Evolutionary conservation across 139 green algal species (phyloP).

Genomic region (Pleodorina starrii): DNA sequence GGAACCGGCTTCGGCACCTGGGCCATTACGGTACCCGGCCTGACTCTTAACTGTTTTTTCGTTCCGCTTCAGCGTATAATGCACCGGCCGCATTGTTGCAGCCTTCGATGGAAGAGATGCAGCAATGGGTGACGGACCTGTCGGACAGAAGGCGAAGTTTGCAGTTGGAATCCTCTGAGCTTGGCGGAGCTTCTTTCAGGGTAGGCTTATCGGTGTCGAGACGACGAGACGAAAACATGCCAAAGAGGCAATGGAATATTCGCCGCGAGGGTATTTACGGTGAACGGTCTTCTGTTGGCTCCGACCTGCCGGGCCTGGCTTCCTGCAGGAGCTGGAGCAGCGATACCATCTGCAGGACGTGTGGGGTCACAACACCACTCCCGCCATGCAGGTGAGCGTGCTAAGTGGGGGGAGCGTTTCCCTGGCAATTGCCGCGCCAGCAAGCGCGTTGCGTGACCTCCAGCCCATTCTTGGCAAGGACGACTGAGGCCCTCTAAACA

Average conservation of each 20-base stretch:
- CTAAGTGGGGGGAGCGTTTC: too few relatives aligned
- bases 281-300: not conserved
- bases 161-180: not conserved
- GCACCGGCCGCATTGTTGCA: not conserved
- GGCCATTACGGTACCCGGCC: not conserved
- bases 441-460: too few relatives aligned
- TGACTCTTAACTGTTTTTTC: not conserved
- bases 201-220: not conserved
- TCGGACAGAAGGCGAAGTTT: not conserved
- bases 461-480: too few relatives aligned
- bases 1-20: not conserved
- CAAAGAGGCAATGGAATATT: not conserved
- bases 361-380: constrained; percentile 23
- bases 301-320: not conserved
- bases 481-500: too few relatives aligned
- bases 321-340: constrained; percentile 23
- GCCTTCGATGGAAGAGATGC: constrained; percentile 12
- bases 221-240: too few relatives aligned
- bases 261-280: not conserved
- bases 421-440: too few relatives aligned
- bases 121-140: not conserved
- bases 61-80: not conserved
- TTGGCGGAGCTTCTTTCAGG: not conserved
- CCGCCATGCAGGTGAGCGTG: constrained; percentile 26
- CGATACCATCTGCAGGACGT: constrained; percentile 29